Evolutionary conservation across 257 asterid genomes (phyloP), one percentile per base, ranked within the genome.

Genomic region (Dorcoceras hygrometricum): DNA sequence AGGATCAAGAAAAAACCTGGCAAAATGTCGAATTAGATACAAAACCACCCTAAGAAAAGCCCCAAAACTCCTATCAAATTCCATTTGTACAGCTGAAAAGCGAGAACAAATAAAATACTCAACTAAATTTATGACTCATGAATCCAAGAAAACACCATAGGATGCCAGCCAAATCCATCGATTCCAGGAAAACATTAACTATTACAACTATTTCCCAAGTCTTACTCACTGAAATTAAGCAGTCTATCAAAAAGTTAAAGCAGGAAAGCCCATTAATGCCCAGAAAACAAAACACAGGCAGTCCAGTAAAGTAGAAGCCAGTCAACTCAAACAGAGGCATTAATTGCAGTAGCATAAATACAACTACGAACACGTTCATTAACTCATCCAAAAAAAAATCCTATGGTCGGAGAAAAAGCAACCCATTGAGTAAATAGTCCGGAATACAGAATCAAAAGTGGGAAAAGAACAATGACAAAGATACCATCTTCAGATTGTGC

Each of bases 401-500:
- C 22, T 14, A 16, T 16, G 54, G 20, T 46, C 22, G 54, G 54
- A 46, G 54, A 46, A 66, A 62, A 72, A 65, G 79, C 58, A 61
- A 36, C 56, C 67, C 79, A 77, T 64, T 48, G 57, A 67, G 56
- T 32, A 65, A 78, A 80, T 74, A 73, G 73, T 74, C 85, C 72
- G 83, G 57, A 60, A 68, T 16, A 72, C 83, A 77, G 78, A 77
- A 73, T 69, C 58, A 59, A 73, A 80, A 77, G 78, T 67, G 80
- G 79, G 73, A 71, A 71, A 71, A 75, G 83, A 27, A 51, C 72
- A 70, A 68, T 62, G 39, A 8, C 27, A 77, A 69, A 77, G 75
- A 73, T 76, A 83, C 89, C 84, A 78, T 80, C 77, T 77, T 78
- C 75, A 78, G 83, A 74, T 78, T 67, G 71, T 71, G 84, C 67